Evolutionary conservation across 371 early-diverging fungal genomes (phyloP).

Genomic region (Rozella allomycis): DNA sequence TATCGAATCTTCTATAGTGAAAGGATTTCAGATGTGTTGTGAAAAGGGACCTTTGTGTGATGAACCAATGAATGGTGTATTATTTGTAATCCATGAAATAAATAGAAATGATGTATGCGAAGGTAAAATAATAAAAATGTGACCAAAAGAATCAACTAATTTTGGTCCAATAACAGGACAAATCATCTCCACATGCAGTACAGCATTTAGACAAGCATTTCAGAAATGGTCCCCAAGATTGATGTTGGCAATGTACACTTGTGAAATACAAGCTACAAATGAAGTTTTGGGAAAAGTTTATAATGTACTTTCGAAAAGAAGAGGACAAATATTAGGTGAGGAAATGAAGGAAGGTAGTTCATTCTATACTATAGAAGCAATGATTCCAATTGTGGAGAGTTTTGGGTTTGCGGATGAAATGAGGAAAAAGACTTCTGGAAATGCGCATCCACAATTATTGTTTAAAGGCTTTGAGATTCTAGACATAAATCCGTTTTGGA

Average conservation of each 20-base stretch:
- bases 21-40: slow-evolving; percentile 87
- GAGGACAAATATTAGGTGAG: slow-evolving; percentile 69
- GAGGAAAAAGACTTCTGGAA: slow-evolving; percentile 76
- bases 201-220: slow-evolving; percentile 60
- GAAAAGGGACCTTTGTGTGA: slow-evolving; percentile 74
- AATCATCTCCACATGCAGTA: slow-evolving; percentile 62
- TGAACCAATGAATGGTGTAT: slow-evolving; percentile 75
- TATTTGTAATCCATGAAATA: slow-evolving; percentile 58
- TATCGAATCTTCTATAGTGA: slow-evolving; percentile 50
- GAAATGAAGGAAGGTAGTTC: slow-evolving; percentile 87
- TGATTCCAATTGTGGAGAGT: slow-evolving; percentile 90
- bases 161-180: slow-evolving; percentile 36
- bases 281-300: slow-evolving; percentile 90
- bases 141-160: background rate
- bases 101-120: slow-evolving; percentile 14
- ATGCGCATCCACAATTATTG: slow-evolving; percentile 79
- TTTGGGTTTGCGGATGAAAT: slow-evolving; percentile 97
- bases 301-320: slow-evolving; percentile 62
- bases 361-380: slow-evolving; percentile 70
- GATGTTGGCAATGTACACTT: slow-evolving; percentile 78
- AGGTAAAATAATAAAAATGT: background rate
- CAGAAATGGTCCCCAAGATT: slow-evolving; percentile 82
- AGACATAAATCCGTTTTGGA: slow-evolving; percentile 93
- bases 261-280: slow-evolving; percentile 82
- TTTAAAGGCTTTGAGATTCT: slow-evolving; percentile 70